Evolutionary conservation across 805 yeast species (phyloP), one percentile per base, ranked within the genome.

Genomic region (Torulaspora microellipsoides): DNA sequence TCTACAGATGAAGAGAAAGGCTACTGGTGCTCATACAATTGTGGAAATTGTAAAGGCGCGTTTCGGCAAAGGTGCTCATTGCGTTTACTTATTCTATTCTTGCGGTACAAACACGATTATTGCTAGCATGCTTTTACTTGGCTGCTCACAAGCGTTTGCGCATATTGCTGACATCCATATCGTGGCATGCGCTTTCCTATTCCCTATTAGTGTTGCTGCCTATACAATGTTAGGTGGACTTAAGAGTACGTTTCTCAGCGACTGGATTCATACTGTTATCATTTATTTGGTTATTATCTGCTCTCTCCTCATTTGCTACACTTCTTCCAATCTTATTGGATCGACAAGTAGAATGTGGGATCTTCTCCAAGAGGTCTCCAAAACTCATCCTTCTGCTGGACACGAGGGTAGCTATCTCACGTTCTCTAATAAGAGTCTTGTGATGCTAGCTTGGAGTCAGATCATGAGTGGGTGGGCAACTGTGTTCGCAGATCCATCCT

Each of bases 151-250:
- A 37, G 67, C 64, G 15, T 54, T 69, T 42, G 42, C 58, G 15
- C 59, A 45, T 17, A 46, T 64, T 14, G 62, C 72, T 14, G 73
- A 72, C 15, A 66, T 70, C 62, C 59, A 67, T 42, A 57, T 62
- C 30, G 68, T 65, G 29, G 75, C 75, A 5, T 66, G 71, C 4
- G 59, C 67, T 9, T 62, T 70, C 47, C 54, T 71, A 28, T 55
- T 70, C 8, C 73, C 75, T 4, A 41, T 70, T 15, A 70, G 73
- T 27, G 76, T 72, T 15, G 54, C 68, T 43, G 55, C 70, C 28
- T 72, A 72, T 51, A 72, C 77, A 1, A 58, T 69, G 13, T 59
- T 69, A 29, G 77, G 76, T 14, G 77, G 77, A 8, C 58, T 72
- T 25, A 69, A 69, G 45, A 68, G 74, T 13, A 72, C 77, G 3